phyloP scores from a whole-genome alignment of 768 basidiomycete species.

The Naganishia kalamii region DNA sequence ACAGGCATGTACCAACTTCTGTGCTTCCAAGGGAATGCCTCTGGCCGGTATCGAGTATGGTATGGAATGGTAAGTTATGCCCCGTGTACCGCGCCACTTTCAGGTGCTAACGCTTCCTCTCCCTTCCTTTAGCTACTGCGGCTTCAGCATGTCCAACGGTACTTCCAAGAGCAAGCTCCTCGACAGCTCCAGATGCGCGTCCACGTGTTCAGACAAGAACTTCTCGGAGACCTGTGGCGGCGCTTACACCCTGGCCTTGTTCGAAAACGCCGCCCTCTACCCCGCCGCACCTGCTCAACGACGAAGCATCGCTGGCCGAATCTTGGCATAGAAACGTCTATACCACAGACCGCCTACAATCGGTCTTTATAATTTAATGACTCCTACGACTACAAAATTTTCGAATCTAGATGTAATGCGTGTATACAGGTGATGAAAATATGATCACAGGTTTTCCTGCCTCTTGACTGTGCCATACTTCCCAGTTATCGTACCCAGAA shows the following conservation, averaged over 20 bases:
- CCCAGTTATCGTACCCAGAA: too few species aligned
- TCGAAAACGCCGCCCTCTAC: constrained; percentile 22
- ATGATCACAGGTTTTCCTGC: too few species aligned
- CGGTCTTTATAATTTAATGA: not conserved
- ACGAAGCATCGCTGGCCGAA: constrained; percentile 10
- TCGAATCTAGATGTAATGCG: not conserved
- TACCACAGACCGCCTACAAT: not conserved
- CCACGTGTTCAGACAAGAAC: constrained; percentile 32
- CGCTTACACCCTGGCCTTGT: constrained; percentile 29
- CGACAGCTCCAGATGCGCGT: constrained; percentile 31
- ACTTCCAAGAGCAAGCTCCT: constrained; percentile 41
- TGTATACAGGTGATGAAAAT: not conserved
- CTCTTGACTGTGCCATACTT: too few species aligned
- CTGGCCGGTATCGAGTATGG: constrained; percentile 44
- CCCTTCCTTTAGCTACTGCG: constrained; percentile 41
- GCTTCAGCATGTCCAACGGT: constrained; percentile 39
- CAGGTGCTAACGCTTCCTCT: not conserved
- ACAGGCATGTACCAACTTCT: constrained; percentile 24
- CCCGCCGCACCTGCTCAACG: not conserved
- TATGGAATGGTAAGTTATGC: constrained; percentile 8
- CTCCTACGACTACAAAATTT: too few species aligned
- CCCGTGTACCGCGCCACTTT: too few species aligned
- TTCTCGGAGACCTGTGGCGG: constrained; percentile 40
- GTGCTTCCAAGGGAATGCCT: constrained; percentile 31
- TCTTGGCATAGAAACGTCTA: not conserved